Base-by-base conservation (phyloP, 495 filamentous ascomycete genomes). In the Penicillium manginii region DNA sequence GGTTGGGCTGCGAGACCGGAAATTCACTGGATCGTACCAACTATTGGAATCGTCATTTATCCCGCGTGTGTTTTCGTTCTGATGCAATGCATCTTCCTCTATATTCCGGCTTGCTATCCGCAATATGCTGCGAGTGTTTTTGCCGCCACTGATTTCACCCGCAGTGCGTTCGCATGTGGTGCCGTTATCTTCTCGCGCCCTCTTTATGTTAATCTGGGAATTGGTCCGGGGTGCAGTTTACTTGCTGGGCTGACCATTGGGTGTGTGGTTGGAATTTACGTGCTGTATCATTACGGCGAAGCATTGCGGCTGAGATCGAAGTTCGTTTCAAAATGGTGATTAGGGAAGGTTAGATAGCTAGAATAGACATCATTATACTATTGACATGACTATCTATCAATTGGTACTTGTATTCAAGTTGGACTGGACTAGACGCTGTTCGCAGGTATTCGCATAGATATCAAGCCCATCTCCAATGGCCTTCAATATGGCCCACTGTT, bases 1-100 rank as follows among this genome's bases (percentile, higher is more conserved):
- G 85, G 72, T 0, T 88, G 85, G 85, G 87, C 86, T 8, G 73
- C 79, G 1, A 58, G 78, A 22, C 22, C 45, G 22, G 45, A 26
- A 9, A 26, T 47, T 18, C 82, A 83, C 52, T 88, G 85, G 85
- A 84, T 87, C 42, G 85, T 75, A 1, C 73, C 74, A 2, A 78
- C 81, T 9, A 78, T 87, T 29, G 86, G 84, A n/a, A 80, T 86
- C 47, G 74, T 72, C n/a, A 76, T 88, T 48, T 80, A 78, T 61
- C 73, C 66, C 10, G 68, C 69, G 14, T 69, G 72, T 17, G 72
- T 81, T 17, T 83, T 82, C 65, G 57, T 83, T 11, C 48, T 84
- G 48, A 77, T 83, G 54, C 81, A 85, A 65, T 83, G 80, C 49
- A 73, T 85, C 29, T 84, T 85, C 67, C 60, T 82, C 14, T 85